A percentile compares a stretch with the other conserved stretches of the same genome.
phyloP scores from a whole-genome alignment of 352 stramenopile genomes.

The Albugo candida region DNA sequence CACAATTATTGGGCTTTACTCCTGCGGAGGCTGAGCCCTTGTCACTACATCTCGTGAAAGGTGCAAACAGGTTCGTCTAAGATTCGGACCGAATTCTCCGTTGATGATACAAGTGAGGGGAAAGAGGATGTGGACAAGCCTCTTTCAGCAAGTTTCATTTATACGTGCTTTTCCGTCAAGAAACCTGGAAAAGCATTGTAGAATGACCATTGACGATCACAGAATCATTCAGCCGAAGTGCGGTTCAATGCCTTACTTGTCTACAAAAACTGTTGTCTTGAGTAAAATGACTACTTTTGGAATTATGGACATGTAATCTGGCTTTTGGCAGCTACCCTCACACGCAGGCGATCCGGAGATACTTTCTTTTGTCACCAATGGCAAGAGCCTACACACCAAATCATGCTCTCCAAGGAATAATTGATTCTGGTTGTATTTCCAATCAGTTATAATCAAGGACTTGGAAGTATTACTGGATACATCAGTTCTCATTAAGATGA shows the following conservation, averaged over 20 bases:
- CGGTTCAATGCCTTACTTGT: not conserved
- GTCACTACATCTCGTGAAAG: no score
- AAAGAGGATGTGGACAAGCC: no score
- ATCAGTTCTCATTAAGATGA: constrained; percentile 14
- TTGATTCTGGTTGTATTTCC: constrained; percentile 6
- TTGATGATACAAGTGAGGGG: no score
- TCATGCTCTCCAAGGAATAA: constrained; percentile 2
- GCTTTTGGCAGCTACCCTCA: constrained; percentile 2
- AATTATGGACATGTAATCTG: not conserved
- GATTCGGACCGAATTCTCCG: no score
- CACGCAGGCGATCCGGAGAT: not conserved
- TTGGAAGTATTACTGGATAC: constrained; percentile 8
- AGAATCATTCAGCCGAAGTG: constrained; percentile 1
- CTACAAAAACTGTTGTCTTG: not conserved
- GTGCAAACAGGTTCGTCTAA: no score
- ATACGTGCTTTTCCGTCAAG: not conserved
- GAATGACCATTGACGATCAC: not conserved
- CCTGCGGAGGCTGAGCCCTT: no score
- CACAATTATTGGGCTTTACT: no score
- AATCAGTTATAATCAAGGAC: constrained; percentile 5
- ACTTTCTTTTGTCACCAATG: constrained; percentile 10
- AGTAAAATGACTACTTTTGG: not conserved
- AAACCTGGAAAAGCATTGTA: not conserved
- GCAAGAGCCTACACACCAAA: constrained; percentile 9
- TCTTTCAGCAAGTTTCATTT: no score